phyloP scores from a whole-genome alignment of 805 yeast genomes.

The Sporopachydermia quercuum region DNA sequence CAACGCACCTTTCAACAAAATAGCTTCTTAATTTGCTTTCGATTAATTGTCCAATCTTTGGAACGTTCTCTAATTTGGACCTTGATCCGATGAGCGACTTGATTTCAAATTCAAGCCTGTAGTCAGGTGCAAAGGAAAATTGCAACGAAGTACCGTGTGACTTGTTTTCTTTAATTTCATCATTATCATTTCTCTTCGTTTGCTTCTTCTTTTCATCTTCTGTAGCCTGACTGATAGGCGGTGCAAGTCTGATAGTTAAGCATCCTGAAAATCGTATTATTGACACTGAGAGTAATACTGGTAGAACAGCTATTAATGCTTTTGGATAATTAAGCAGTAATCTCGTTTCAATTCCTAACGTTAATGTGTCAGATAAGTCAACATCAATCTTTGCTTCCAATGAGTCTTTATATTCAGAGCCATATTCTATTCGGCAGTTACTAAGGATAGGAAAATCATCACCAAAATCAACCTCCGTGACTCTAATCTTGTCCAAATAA shows the following conservation, averaged over 20 bases:
- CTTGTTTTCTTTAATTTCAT: slow-evolving; percentile 9
- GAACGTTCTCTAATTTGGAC: slow-evolving; percentile 83
- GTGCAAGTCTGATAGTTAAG: slow-evolving; percentile 56
- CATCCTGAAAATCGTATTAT: slow-evolving; percentile 87
- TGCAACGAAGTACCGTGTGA: slow-evolving; percentile 47
- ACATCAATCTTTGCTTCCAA: slow-evolving; percentile 85
- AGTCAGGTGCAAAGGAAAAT: slow-evolving; percentile 87
- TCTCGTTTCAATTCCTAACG: slow-evolving; percentile 74
- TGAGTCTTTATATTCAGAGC: slow-evolving; percentile 32
- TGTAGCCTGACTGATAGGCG: slow-evolving; percentile 13
- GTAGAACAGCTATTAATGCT: slow-evolving; percentile 73
- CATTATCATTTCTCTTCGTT: slow-evolving; percentile 7
- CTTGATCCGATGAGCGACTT: slow-evolving; percentile 84
- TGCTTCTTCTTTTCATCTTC: slow-evolving; percentile 11
- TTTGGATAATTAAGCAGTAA: slow-evolving; percentile 69
- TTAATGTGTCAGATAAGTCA: slow-evolving; percentile 73
- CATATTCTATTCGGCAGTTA: slow-evolving; percentile 68
- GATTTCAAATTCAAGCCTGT: slow-evolving; percentile 76
- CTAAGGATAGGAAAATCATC: slow-evolving; percentile 92
- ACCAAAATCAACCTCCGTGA: slow-evolving; percentile 85
- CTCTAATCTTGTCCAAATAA: slow-evolving; percentile 59
- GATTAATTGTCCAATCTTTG: slow-evolving; percentile 73
- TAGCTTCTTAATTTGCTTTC: slow-evolving; percentile 73
- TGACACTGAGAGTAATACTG: slow-evolving; percentile 73
- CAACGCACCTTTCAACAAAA: slow-evolving; percentile 88